Base-by-base conservation (phyloP, 169 alveolate genomes). In the Cystoisospora suis region DNA sequence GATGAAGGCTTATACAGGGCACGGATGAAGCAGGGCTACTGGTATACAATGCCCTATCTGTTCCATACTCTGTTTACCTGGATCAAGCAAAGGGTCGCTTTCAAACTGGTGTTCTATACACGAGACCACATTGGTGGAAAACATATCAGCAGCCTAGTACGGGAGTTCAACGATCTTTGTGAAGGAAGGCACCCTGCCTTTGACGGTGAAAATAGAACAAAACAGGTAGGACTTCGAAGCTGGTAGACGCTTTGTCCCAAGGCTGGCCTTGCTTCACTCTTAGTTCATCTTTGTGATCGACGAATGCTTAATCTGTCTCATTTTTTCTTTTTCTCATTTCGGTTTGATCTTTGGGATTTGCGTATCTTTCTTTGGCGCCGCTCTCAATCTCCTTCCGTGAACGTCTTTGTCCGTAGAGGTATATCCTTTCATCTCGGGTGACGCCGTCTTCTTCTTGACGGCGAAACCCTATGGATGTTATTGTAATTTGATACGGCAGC, bases 131-230 rank as follows among this genome's bases (percentile, higher is more conserved):
- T 29, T 15, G 59, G 59, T 23, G 83, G 86, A 32, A 56, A 49
- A 40, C 72, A 15, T n/a, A 47, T 79, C 38, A 38, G 65, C 12
- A 46, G 47, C 0, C 59, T 88, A 27, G 20, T 88, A 4, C 81
- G 46, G 29, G 93, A 89, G 42, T 75, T 89, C 86, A 79, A 89
- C 32, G 75, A 27, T 45, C 58, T 89, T 4, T 89, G 93, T 53
- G 93, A 89, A 42, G 93, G 93, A 17, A 89, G 69, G 2, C 93
- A 89, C 46, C 93, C 93, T 32, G 89, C 87, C n/a, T 89, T 89
- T 36, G 61, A 89, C 88, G 93, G 93, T 29, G 69, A 89, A 20
- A 89, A 89, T 56, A 29, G 89, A 47, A 89, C 93, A 36, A 89
- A 81, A 65, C 93, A 80, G 90, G 93, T 89, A 40, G 27, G 47